Conservation (phyloP, 495 filamentous ascomycete species). For the Geoglossum glabrum region DNA sequence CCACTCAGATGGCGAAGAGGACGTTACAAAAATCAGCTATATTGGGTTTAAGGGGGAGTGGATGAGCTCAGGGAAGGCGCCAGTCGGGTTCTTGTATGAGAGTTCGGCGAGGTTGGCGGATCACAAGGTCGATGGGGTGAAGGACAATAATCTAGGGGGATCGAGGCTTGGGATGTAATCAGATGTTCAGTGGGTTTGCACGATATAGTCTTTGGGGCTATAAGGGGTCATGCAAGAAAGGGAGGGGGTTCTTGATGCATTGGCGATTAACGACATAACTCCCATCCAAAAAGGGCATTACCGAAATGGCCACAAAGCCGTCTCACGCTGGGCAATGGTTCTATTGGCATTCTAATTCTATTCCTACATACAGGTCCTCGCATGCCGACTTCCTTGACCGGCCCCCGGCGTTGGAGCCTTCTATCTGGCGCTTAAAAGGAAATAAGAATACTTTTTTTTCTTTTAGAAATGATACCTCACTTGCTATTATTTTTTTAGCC, state of each 20-base stretch:
- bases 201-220: not conserved
- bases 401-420: not conserved
- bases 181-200: not conserved
- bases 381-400: not conserved
- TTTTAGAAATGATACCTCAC: too few relatives aligned
- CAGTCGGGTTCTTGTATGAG: conserved; percentile 75
- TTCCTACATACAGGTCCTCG: conserved; percentile 1
- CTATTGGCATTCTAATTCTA: not conserved
- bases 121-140: conserved; percentile 26
- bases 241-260: too few relatives aligned
- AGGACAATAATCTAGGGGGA: not conserved
- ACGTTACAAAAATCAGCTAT: conserved; percentile 58
- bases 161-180: not conserved
- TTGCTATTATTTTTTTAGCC: too few relatives aligned
- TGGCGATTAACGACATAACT: not conserved
- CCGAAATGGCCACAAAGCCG: not conserved
- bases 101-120: conserved; percentile 79
- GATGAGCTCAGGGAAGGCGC: conserved; percentile 65
- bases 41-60: conserved; percentile 87
- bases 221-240: not conserved
- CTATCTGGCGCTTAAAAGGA: not conserved
- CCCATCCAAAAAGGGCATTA: not conserved
- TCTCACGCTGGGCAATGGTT: not conserved
- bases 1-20: conserved; percentile 24
- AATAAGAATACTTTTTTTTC: not conserved